These are phyloP conservation scores for Starmerella tilneyi DNA, from an alignment of 805 yeast species.

Conservation along the genomic window DNA sequence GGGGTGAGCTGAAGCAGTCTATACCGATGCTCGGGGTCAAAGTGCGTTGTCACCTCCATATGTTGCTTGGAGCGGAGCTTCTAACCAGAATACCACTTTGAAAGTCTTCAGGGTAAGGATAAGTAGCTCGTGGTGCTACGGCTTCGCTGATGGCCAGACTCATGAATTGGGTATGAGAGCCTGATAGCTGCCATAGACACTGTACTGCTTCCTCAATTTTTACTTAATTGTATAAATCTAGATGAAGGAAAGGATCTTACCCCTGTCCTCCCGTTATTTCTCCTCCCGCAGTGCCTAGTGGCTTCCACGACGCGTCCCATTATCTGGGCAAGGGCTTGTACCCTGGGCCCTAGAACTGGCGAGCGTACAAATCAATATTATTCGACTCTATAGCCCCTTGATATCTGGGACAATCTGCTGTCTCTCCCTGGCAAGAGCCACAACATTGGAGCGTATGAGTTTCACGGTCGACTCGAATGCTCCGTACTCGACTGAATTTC, in stretches of 20 bases:
- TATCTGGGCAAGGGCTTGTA: background rate
- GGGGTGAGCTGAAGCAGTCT: slow-evolving; percentile 28
- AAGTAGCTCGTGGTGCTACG: too few species aligned
- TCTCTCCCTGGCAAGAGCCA: background rate
- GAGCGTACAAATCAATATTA: background rate
- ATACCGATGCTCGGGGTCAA: slow-evolving; percentile 13
- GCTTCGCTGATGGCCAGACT: too few species aligned
- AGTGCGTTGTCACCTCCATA: slow-evolving; percentile 8
- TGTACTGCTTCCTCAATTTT: too few species aligned
- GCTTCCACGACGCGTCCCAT: slow-evolving; percentile 1
- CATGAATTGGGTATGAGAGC: too few species aligned
- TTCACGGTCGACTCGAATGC: slow-evolving; percentile 29
- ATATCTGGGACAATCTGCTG: slow-evolving; percentile 1
- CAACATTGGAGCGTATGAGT: slow-evolving; percentile 12
- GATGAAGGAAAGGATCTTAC: too few species aligned
- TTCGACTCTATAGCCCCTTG: background rate
- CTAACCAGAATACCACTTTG: too few species aligned
- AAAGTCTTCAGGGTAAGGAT: too few species aligned
- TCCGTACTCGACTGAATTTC: slow-evolving; percentile 29
- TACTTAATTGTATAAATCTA: too few species aligned
- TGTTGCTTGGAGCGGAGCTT: too few species aligned
- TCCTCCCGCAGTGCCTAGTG: too few species aligned
- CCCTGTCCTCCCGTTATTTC: too few species aligned
- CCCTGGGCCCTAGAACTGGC: background rate
- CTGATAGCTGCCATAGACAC: too few species aligned